Conservation (phyloP, 192 early-diverging fungal genomes). For the Backusella macrospora region DNA sequence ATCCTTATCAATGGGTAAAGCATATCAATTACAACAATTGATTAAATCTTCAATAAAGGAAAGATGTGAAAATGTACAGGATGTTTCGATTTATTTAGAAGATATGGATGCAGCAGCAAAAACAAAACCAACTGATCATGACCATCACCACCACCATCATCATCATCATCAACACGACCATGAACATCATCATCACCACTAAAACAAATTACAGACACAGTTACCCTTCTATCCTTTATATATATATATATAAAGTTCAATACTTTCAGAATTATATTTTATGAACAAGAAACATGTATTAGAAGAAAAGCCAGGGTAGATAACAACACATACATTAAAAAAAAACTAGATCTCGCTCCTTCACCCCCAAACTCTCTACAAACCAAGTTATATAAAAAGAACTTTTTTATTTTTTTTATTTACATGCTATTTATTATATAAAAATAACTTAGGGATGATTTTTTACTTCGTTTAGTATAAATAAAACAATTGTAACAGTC, state of each 20-base stretch:
- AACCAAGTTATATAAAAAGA: too few species aligned
- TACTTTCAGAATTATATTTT: too few species aligned
- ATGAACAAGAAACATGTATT: too few species aligned
- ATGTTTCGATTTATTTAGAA: slow-evolving; percentile 44
- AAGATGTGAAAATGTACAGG: slow-evolving; percentile 41
- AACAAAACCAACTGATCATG: background rate
- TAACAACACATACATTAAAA: too few species aligned
- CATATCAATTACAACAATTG: slow-evolving; percentile 44
- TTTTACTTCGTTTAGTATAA: background rate
- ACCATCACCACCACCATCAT: background rate
- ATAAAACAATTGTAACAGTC: background rate
- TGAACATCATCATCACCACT: background rate
- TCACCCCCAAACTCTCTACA: too few species aligned
- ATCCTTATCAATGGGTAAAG: slow-evolving; percentile 45
- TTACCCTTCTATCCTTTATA: too few species aligned
- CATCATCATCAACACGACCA: background rate
- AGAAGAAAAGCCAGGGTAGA: too few species aligned
- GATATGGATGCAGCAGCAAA: slow-evolving; percentile 2
- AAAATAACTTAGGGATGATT: background rate
- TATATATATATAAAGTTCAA: too few species aligned
- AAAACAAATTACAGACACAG: too few species aligned
- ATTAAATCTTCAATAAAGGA: slow-evolving; percentile 32
- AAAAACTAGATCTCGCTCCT: too few species aligned
- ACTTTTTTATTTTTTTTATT: too few species aligned
- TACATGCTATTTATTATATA: too few species aligned